These are phyloP conservation scores for Fusarium graminum DNA, from an alignment of 2,329 filamentous ascomycete species.

Conservation along the genomic window DNA sequence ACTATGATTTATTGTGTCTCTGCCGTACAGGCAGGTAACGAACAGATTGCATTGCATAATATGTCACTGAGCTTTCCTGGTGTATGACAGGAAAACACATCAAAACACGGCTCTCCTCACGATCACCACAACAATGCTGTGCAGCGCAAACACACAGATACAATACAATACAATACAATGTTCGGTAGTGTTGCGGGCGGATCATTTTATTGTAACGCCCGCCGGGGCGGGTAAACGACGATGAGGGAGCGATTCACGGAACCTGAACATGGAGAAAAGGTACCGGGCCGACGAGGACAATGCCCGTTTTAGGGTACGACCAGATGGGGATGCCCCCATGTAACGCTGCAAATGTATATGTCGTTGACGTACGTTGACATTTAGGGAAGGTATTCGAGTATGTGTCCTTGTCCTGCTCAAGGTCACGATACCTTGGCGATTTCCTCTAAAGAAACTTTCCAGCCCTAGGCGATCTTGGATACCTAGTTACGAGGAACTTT, in stretches of 20 bases:
- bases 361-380: not conserved
- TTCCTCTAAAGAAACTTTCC: constrained; percentile 12
- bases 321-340: constrained; percentile 17
- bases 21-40: not conserved
- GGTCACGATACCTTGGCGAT: constrained; percentile 31
- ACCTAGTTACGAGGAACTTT: constrained; percentile 27
- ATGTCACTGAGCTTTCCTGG: constrained; percentile 3
- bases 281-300: constrained; percentile 15
- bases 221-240: constrained; percentile 15
- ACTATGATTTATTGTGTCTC: not conserved
- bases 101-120: constrained; percentile 1
- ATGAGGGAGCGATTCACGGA: constrained; percentile 9
- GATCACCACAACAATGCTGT: constrained; percentile 20
- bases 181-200: constrained; percentile 38
- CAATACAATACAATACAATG: constrained; percentile 24
- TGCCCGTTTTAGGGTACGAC: constrained; percentile 9
- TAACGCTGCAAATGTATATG: constrained; percentile 7
- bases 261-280: not conserved
- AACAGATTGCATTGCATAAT: constrained; percentile 1
- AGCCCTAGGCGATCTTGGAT: constrained; percentile 35
- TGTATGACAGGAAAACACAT: constrained; percentile 4
- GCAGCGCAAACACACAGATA: constrained; percentile 30
- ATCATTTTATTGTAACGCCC: constrained; percentile 30
- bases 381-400: not conserved
- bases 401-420: constrained; percentile 3